Evolutionary conservation across 495 filamentous ascomycete species (phyloP).

Genomic region (Penicillium mononematosum): DNA sequence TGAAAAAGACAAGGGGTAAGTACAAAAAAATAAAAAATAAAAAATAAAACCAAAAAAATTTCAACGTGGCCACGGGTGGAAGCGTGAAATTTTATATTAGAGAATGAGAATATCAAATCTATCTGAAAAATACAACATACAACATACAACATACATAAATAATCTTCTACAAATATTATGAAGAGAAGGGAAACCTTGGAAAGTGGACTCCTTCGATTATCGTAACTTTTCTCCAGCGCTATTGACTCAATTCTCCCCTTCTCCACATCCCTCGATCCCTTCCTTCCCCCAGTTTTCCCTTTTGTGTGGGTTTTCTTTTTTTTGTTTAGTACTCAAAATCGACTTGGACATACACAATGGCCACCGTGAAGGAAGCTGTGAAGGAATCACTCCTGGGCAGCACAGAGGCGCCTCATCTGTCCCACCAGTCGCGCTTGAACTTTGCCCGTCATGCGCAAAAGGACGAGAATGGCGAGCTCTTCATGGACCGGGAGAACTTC

Average conservation of each 20-base stretch:
- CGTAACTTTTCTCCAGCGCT: slow-evolving; percentile 18
- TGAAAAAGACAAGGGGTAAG: slow-evolving; percentile 9
- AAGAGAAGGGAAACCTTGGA: background rate
- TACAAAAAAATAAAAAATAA: no score
- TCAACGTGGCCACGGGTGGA: slow-evolving; percentile 15
- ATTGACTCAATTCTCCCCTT: slow-evolving; percentile 28
- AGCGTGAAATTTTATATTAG: background rate
- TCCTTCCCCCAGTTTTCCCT: slow-evolving; percentile 17
- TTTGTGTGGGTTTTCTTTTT: slow-evolving; percentile 17
- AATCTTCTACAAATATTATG: background rate
- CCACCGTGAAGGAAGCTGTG: slow-evolving; percentile 64
- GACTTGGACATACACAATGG: slow-evolving; percentile 39
- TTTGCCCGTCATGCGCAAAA: slow-evolving; percentile 77
- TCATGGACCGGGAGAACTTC: slow-evolving; percentile 81
- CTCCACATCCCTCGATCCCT: slow-evolving; percentile 24
- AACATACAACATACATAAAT: background rate
- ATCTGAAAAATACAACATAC: background rate
- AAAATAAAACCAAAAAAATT: slow-evolving; percentile 4
- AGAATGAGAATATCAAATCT: slow-evolving; percentile 1
- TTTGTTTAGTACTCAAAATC: background rate
- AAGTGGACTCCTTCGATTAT: background rate
- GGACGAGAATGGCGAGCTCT: slow-evolving; percentile 74
- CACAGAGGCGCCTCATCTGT: slow-evolving; percentile 60
- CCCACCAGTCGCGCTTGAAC: slow-evolving; percentile 63
- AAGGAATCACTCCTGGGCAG: slow-evolving; percentile 76